Evolutionary conservation across 1,139 yeast genomes (phyloP), one percentile per base, ranked within the genome.

Genomic region (Ogataea hybrid): DNA sequence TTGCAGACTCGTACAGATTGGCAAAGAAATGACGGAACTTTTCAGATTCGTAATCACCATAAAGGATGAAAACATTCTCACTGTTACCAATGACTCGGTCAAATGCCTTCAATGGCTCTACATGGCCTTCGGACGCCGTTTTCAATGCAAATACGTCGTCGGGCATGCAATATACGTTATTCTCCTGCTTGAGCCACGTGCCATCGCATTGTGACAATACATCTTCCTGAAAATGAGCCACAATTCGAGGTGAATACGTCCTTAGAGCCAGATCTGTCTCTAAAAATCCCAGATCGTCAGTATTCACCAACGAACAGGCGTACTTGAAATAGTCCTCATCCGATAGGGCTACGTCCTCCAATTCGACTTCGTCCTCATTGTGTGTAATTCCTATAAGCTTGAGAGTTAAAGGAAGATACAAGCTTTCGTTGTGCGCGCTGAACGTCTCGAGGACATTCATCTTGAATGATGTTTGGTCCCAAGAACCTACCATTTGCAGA

Each of bases 131-230:
- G 10, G 53, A 49, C 20, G 64, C 64, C 0, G 82, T 71, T 57
- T 78, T 77, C 40, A 85, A 65, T 0, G 95, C 92, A 62, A 75
- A 87, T 2, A 85, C 73, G 41, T 81, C 87, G 46, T 75, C 83
- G 2, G 77, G 67, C 10, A 83, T 77, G 56, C 95, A 86, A 53
- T 81, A 79, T 0, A 75, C 60, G 33, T 47, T 39, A 14, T 69
- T 68, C 41, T 73, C 71, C 43, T 80, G 78, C 47, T 73, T 73
- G 43, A 82, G 63, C 77, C 87, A 81, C 2, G 81, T 68, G 4
- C 61, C 57, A 2, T 60, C 60, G 2, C 57, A 62, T 5, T 33
- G 28, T 9, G 7, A 10, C 5, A 31, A 25, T 1, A 15, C 8
- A 3, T n/a, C 6, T 2, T 23, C 30, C 42, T 73, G 71, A 54